A percentile compares a stretch with the other conserved stretches of the same genome.
phyloP scores from a whole-genome alignment of 176 grass and related monocot species.

The Alloteropsis semialata region DNA sequence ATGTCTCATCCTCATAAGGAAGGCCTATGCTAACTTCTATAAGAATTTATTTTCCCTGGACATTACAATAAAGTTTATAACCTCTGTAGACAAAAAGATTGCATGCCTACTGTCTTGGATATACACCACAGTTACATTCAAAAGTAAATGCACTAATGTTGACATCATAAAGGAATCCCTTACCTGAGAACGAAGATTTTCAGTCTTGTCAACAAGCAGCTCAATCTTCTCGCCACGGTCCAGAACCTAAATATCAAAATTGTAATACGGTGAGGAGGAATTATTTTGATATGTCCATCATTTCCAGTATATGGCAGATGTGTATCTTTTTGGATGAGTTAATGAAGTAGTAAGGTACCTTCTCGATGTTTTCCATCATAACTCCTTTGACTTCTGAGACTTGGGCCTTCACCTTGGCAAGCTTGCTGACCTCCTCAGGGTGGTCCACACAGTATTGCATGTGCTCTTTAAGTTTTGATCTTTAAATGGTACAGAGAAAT shows the following conservation, averaged over 20 bases:
- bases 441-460: constrained; percentile 95
- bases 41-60: background rate
- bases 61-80: background rate
- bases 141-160: background rate
- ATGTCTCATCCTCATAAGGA: background rate
- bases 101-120: background rate
- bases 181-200: constrained; percentile 89
- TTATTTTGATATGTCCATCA: background rate
- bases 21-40: background rate
- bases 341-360: constrained; percentile 63
- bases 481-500: constrained; percentile 22
- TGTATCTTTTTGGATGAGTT: background rate
- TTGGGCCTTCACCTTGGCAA: constrained; percentile 91
- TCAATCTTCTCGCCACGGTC: constrained; percentile 95
- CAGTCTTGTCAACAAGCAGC: constrained; percentile 88
- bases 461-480: constrained; percentile 93
- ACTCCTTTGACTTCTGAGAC: constrained; percentile 96
- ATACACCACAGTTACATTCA: background rate
- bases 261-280: background rate
- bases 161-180: background rate
- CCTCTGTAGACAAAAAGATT: background rate
- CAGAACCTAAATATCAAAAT: constrained; percentile 61
- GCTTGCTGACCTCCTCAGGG: constrained; percentile 87
- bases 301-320: background rate
- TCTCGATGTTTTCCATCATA: constrained; percentile 98